Evolutionary conservation across 768 basidiomycete species (phyloP), one percentile per base, ranked within the genome.

Genomic region (Clitopilus passeckerianus): DNA sequence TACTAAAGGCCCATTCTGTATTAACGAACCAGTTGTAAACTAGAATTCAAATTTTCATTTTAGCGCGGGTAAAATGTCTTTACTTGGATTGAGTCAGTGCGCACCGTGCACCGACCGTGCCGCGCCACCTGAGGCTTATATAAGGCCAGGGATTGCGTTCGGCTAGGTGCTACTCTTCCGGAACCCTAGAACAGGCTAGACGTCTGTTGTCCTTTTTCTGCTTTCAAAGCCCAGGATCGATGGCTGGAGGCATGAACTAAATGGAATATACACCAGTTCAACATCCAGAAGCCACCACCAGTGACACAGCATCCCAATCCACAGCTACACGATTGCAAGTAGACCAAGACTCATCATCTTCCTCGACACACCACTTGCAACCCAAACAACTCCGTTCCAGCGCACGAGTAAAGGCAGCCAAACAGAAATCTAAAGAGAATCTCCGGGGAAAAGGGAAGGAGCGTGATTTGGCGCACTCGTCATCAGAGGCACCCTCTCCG

Each of bases 181-280:
- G 46, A 50, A 50, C 46, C 46, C 18, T 50, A 3, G 46, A 50
- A 65, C 67, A 68, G 69, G 63, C 70, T 68, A 61, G 71, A 71
- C 67, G 66, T 68, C 70, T 65, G 71, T 69, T 64, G 53, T 60
- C 61, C 58, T 60, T 59, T 63, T 67, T 63, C 66, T 64, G 66
- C 67, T 60, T 69, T 71, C 67, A 70, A 68, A 68, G 66, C 71
- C 72, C 71, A 72, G 66, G 75, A 67, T 89, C 89, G 86, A 92
- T 92, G 90, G 90, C 90, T 86, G 86, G 84, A 85, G 75, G 86
- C 81, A 86, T 83, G 79, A 79, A 84, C 88, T 91, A 91, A 91
- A 92, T 92, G 90, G 90, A 92, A 87, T 85, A 88, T 85, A 83
- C 83, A 89, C 83, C 81, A 77, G 75, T 74, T 70, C 76, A 89